Conservation (phyloP, 495 filamentous ascomycete genomes). For the Copromyces sp. region DNA sequence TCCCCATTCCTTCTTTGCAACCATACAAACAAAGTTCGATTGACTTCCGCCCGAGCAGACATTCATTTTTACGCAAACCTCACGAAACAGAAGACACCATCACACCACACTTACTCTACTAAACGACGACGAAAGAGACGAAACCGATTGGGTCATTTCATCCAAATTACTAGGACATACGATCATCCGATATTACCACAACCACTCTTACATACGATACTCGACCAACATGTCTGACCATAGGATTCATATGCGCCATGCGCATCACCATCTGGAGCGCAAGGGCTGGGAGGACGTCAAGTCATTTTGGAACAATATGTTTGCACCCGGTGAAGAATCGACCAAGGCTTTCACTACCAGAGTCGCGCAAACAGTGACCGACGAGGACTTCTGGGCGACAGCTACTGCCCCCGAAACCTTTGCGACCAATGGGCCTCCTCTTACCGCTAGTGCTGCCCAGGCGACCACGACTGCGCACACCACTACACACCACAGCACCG, state of each 20-base stretch:
- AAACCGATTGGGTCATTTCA: neutral
- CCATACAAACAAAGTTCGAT: neutral
- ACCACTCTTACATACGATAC: neutral
- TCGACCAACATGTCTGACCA: neutral
- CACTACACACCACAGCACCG: neutral
- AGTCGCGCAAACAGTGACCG: neutral
- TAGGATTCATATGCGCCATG: neutral
- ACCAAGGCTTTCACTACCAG: neutral
- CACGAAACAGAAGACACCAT: neutral
- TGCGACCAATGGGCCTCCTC: neutral
- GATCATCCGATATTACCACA: neutral
- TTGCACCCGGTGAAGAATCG: neutral
- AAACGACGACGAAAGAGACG: neutral
- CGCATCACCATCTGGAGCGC: neutral
- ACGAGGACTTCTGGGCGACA: neutral
- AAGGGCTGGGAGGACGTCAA: neutral
- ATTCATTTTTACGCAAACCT: neutral
- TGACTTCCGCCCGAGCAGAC: neutral
- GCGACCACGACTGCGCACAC: neutral
- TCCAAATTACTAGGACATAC: neutral
- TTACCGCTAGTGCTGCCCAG: neutral
- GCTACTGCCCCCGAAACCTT: neutral
- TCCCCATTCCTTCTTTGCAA: neutral
- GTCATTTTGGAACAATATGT: neutral
- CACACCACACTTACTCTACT: neutral